Evolutionary conservation across 768 basidiomycete species (phyloP), one percentile per base, ranked within the genome.

Genomic region (Tephrocybe rancida): DNA sequence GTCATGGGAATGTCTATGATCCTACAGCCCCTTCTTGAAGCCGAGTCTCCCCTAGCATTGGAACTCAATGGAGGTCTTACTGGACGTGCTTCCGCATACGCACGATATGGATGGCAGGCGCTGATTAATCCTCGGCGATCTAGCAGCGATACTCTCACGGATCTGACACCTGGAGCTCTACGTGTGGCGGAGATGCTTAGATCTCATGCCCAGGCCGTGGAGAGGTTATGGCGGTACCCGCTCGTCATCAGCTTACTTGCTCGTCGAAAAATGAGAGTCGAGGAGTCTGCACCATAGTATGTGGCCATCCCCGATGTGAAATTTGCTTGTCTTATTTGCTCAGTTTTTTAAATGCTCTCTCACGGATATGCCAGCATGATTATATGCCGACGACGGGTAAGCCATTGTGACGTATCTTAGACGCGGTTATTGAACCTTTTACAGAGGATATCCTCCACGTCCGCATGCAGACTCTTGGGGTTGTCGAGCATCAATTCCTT

Each of bases 381-480:
- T 92, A 90, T 67, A 58, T 86, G 32, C 90, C 90, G 6, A 80
- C 83, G 3, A 87, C 82, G 59, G 85, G 89, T 87, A 56, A 11
- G n/a, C 52, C n/a, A 6, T 9, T 37, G 35, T 7, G 35, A 13
- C 29, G 26, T 48, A 55, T 24, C 35, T 42, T n/a, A 10, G 14
- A 11, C 18, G 43, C 38, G 9, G 50, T 21, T 13, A 34, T 22
- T 54, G 26, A 46, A 34, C n/a, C 10, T 27, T 13, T 8, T 22
- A 42, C 65, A 90, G 90, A 85, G 57, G 90, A 92, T 67, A 79
- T 92, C 52, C 77, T 92, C 14, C 83, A 87, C 54, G 88, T 87
- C 52, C 86, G 90, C n/a, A 72, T 92, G 27, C 88, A 89, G 69
- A 91, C 90, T 0, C 72, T 92, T 7, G 90, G 90, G 4, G 85